Evolutionary conservation across 129 eudicot genomes (phyloP), one percentile per base, ranked within the genome.

Genomic region (Sambucus nigra): DNA sequence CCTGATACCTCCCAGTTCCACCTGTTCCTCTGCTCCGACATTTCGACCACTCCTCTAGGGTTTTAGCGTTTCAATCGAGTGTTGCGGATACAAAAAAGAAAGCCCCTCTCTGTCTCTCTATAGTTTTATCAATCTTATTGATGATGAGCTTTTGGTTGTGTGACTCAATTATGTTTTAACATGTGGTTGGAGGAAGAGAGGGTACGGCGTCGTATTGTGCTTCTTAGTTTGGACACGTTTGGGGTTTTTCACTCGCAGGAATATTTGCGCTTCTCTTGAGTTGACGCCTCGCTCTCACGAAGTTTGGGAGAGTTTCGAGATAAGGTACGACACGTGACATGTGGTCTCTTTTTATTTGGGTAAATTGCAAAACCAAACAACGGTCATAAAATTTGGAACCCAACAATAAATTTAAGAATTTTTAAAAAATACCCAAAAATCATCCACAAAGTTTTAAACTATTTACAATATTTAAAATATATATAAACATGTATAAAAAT

Each of bases 1-100:
- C 99, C 99, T 15, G 94, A 20, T 46, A 92, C 99, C 59, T 92
- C 99, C 99, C 99, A 92, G 72, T 68, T 86, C 99, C 99, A 92
- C 59, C 88, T 68, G 62, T 69, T 76, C 61, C 68, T 84, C 79
- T 77, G 80, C 74, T 79, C 84, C 65, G 75, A 72, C 87, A 78
- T 86, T 70, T 40, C 4, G 2, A 53, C 26, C 25, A 57, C 58
- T 11, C 60, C 64, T 60, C 57, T 60, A 72, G 38, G 56, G 38
- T 14, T 51, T 27, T 39, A 14, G 19, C 14, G 5, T 42, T 16
- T n/a, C 48, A 42, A 42, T 42, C 48, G 33, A 8, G 20, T 27
- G 26, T 57, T 28, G 66, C 18, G 23, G 19, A 29, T 26, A 47
- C 3, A 38, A 25, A 25, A 19, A 32, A 38, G 13, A 17, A 41